These are phyloP conservation scores for Glycine soja DNA, from an alignment of 306 rosid species.

Conservation along the genomic window DNA sequence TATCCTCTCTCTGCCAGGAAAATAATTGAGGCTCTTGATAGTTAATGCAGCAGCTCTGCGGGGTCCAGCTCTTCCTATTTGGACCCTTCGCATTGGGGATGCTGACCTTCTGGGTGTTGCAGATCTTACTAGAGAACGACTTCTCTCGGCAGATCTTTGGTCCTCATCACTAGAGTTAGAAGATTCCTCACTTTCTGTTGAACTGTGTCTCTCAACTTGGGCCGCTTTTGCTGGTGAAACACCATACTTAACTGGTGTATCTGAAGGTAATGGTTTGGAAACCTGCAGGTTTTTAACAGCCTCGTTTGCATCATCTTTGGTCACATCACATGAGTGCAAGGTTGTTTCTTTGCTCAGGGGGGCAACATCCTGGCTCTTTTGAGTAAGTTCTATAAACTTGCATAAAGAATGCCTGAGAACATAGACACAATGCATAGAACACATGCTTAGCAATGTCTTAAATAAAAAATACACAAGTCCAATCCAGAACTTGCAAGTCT, in stretches of 20 bases:
- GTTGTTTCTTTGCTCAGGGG: slow-evolving; percentile 52
- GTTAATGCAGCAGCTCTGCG: slow-evolving; percentile 89
- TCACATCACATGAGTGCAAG: slow-evolving; percentile 40
- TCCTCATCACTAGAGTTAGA: slow-evolving; percentile 78
- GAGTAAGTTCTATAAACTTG: slow-evolving; percentile 63
- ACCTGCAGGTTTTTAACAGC: slow-evolving; percentile 45
- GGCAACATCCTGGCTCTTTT: slow-evolving; percentile 47
- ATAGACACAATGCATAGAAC: slow-evolving; percentile 2
- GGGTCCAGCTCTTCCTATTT: slow-evolving; percentile 88
- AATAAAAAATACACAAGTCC: slow-evolving; percentile 10
- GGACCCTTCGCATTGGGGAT: slow-evolving; percentile 96
- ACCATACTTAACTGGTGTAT: slow-evolving; percentile 72
- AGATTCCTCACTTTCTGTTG: slow-evolving; percentile 78
- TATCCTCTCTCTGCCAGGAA: slow-evolving; percentile 71
- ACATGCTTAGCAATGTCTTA: slow-evolving; percentile 7
- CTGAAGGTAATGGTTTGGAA: slow-evolving; percentile 55
- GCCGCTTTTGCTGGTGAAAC: slow-evolving; percentile 98
- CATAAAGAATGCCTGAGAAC: slow-evolving; percentile 65
- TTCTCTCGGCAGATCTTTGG: slow-evolving; percentile 75
- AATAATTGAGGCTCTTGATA: slow-evolving; percentile 81
- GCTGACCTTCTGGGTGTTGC: slow-evolving; percentile 90
- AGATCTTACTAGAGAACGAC: slow-evolving; percentile 77
- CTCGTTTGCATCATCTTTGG: slow-evolving; percentile 48
- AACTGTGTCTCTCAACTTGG: slow-evolving; percentile 74
- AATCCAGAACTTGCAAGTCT: slow-evolving; percentile 15